Evolutionary conservation across 2,329 filamentous ascomycete genomes (phyloP).

Genomic region (Cladosporium sp.): DNA sequence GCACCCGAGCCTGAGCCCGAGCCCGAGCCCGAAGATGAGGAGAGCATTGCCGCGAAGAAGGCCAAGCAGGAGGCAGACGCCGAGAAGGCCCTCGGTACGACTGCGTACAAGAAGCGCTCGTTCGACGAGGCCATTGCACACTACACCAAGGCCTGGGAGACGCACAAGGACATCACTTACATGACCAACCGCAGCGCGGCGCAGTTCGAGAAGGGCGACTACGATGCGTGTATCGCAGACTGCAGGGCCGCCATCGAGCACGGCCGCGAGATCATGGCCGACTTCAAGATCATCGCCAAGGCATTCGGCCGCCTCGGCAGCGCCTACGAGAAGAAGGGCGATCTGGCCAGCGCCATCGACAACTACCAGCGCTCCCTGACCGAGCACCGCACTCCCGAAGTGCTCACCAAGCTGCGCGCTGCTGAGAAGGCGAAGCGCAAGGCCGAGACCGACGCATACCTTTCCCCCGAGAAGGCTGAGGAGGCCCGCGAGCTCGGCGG

Average conservation of each 20-base stretch:
- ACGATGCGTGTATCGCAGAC: constrained; percentile 74
- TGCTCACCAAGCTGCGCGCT: constrained; percentile 83
- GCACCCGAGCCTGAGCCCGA: constrained; percentile 60
- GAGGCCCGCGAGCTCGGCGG: constrained; percentile 93
- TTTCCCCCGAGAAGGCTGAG: constrained; percentile 87
- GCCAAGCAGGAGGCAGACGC: constrained; percentile 89
- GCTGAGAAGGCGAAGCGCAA: constrained; percentile 83
- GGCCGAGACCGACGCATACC: constrained; percentile 68
- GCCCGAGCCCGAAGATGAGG: constrained; percentile 68
- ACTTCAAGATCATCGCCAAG: constrained; percentile 98
- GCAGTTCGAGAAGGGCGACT: constrained; percentile 94
- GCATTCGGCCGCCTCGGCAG: constrained; percentile 90
- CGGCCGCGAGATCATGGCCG: constrained; percentile 80
- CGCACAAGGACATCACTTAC: constrained; percentile 94
- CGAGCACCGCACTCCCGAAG: constrained; percentile 92
- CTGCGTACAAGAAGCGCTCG: constrained; percentile 96
- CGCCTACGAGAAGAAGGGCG: constrained; percentile 85
- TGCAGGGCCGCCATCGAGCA: constrained; percentile 87
- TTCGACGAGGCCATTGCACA: constrained; percentile 93
- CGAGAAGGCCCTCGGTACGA: constrained; percentile 89
- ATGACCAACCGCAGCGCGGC: constrained; percentile 93
- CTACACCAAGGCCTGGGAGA: constrained; percentile 91
- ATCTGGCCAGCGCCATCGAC: constrained; percentile 71
- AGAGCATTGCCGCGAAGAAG: constrained; percentile 75
- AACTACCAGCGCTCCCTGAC: constrained; percentile 92